Evolutionary conservation across 768 basidiomycete species (phyloP), one percentile per base, ranked within the genome.

Genomic region (Russula earlei): DNA sequence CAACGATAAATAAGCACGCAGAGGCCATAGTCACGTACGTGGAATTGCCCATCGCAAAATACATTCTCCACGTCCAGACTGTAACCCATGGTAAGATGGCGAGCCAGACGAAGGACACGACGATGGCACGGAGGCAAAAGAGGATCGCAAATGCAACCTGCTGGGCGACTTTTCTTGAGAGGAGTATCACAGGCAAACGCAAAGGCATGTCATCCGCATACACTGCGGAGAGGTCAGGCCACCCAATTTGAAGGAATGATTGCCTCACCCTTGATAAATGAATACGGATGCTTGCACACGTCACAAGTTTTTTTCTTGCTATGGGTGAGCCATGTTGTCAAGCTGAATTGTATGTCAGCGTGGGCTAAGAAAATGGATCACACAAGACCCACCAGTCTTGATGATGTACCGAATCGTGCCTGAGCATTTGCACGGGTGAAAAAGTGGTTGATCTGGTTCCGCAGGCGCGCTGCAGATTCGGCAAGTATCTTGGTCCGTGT

Each of bases 361-460:
- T 46, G 19, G 34, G n/a, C 20, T 9, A 19, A 38, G 44, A 27
- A 24, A 54, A 25, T 31, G 22, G 19, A n/a, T 8, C 22, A 19
- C 27, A 36, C 14, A 38, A 42, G 11, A 20, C 83, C 66, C 60
- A 91, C 91, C 94, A 98, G 67, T 94, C 92, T 67, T 97, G 91
- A 71, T 98, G 95, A 98, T 94, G 65, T 93, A 94, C 52, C 90
- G 81, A 58, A 97, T 96, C 4, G 91, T 94, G n/a, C 94, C 94
- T 5, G 92, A 91, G 67, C 94, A 97, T 76, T 92, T 95, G 73
- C 94, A 97, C 5, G 94, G 94, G 71, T 95, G 82, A 67, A 92
- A 95, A 52, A 96, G 80, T 9, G 93, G 94, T 60, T 91, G 87
- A 62, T 84, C 87, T 20, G 80, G 81, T 67, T 96, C 93, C 31